phyloP scores from a whole-genome alignment of 345 rosid genomes.

The Eucalyptus brandiana region DNA sequence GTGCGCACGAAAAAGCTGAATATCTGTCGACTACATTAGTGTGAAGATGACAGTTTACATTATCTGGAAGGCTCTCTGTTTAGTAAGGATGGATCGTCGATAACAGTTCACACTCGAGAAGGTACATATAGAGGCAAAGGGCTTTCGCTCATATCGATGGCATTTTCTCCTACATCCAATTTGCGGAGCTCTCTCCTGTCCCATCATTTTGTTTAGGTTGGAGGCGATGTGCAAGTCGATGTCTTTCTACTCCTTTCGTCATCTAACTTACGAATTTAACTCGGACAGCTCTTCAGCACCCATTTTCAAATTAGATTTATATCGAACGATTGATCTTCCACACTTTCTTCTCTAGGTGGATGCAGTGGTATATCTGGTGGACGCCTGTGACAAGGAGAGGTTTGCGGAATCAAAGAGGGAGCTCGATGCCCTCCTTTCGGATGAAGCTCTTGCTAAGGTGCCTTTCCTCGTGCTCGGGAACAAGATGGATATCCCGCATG shows the following conservation, averaged over 20 bases:
- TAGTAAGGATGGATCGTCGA: not conserved
- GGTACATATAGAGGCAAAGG: not conserved
- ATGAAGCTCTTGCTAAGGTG: conserved; percentile 30
- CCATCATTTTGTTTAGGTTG: not conserved
- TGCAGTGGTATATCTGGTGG: conserved; percentile 43
- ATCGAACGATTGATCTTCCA: fast-evolving
- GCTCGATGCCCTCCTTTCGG: conserved; percentile 40
- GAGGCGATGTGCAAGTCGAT: fast-evolving
- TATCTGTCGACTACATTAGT: not conserved
- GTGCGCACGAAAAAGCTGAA: not conserved
- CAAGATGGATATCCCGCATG: conserved; percentile 41
- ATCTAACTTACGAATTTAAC: too few relatives aligned
- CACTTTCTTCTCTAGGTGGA: conserved; percentile 13
- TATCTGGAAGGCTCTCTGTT: not conserved
- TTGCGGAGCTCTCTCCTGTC: fast-evolving
- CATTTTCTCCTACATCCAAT: not conserved
- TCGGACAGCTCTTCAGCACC: fast-evolving
- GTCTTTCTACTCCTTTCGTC: not conserved
- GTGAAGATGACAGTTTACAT: not conserved
- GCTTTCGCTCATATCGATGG: not conserved
- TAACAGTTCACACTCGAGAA: not conserved
- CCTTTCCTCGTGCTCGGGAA: conserved; percentile 48
- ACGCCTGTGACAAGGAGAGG: conserved; percentile 40
- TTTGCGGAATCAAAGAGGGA: conserved; percentile 44
- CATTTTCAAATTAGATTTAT: not conserved